Conservation (phyloP, 2,329 filamentous ascomycete species). For the Curvularia hawaiiensis region DNA sequence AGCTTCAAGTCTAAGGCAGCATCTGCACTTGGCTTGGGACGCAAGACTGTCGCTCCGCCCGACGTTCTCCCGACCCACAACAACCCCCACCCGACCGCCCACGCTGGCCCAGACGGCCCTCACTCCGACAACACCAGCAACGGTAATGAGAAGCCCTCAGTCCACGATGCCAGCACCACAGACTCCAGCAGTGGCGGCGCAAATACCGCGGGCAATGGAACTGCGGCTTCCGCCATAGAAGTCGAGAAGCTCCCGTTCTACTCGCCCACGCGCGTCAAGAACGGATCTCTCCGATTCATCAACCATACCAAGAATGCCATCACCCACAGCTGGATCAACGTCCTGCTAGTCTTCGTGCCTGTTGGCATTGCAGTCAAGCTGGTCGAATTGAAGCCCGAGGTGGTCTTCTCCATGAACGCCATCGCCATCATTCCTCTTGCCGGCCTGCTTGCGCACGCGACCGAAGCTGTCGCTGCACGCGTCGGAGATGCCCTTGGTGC, state of each 20-base stretch:
- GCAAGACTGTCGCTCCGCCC: conserved; percentile 38
- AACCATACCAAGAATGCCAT: conserved; percentile 63
- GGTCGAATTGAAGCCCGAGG: conserved; percentile 47
- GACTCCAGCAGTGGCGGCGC: conserved; percentile 35
- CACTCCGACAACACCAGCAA: conserved; percentile 11
- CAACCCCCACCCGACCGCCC: conserved; percentile 25
- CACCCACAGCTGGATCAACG: conserved; percentile 77
- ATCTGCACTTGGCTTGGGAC: conserved; percentile 52
- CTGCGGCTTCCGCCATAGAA: conserved; percentile 60
- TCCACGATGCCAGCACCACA: conserved; percentile 12
- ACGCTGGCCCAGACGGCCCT: conserved; percentile 21
- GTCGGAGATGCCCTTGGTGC: conserved; percentile 57
- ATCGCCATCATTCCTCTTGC: conserved; percentile 58
- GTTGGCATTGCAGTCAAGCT: conserved; percentile 71
- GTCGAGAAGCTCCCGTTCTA: conserved; percentile 51
- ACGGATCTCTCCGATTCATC: conserved; percentile 58
- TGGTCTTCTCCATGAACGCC: conserved; percentile 59
- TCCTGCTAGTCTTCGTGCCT: conserved; percentile 78
- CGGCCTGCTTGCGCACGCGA: conserved; percentile 55
- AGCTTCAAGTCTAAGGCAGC: conserved; percentile 58
- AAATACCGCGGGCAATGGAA: conserved; percentile 57
- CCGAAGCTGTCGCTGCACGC: conserved; percentile 55
- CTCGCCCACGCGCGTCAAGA: conserved; percentile 54
- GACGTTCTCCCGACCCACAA: conserved; percentile 37
- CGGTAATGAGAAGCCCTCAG: conserved; percentile 31